Evolutionary conservation across 2,329 filamentous ascomycete genomes (phyloP), one percentile per base, ranked within the genome.

Genomic region (Penicillium crustosum): DNA sequence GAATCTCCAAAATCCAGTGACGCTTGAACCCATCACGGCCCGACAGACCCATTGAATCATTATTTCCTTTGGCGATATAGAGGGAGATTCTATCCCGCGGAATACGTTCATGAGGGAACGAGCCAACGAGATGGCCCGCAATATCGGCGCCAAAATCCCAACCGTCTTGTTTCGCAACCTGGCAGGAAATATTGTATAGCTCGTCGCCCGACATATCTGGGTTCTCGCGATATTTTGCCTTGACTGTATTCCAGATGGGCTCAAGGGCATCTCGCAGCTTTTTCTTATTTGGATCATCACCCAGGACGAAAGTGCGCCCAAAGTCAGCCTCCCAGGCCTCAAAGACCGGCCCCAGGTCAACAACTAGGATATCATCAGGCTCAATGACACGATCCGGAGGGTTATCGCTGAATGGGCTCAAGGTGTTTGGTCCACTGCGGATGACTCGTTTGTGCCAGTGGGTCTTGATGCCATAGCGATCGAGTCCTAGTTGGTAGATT

Each of bases 361-460:
- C 76, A 55, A 80, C 77, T 2, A 83, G 68, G 49, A 83, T 83
- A 55, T 83, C 81, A 52, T 81, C 79, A 3, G 68, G 64, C 58
- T 78, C 61, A 48, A 83, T 77, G 33, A 76, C 66, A 4, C 81
- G 78, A 60, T 82, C 79, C 0, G 80, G 78, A 0, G 80, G 79
- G 62, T 82, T 82, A 3, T 81, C 81, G 4, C 71, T 67, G 54
- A 81, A 83, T 0, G 81, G 80, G 1, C 67, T 59, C 4, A 83
- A 61, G 0, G 81, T 83, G 65, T 83, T 81, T 5, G 78, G 77
- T 0, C 81, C 81, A 59, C 78, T 80, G 8, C 81, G 72, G 35
- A 83, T 73, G 0, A 82, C 75, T 6, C 80, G 76, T 63, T 82
- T 83, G 68, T 83, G 81, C 81, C 81, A 83, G 59, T 83, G 79